These are phyloP conservation scores for Inonotus obliquus DNA, from an alignment of 1,284 basidiomycete genomes.

Conservation along the genomic window DNA sequence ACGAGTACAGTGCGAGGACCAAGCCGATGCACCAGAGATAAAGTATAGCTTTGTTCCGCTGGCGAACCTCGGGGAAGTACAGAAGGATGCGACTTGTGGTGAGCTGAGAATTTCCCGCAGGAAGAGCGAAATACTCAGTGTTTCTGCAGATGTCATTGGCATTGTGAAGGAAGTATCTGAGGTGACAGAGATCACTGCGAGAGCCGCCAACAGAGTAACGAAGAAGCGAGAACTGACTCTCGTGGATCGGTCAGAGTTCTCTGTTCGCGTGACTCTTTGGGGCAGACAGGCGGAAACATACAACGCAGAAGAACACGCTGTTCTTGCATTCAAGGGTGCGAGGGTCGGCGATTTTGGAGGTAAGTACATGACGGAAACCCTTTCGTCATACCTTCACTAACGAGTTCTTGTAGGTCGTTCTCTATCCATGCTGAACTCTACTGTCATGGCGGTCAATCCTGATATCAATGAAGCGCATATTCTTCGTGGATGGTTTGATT, in stretches of 20 bases:
- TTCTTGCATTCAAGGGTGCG: slow-evolving; percentile 93
- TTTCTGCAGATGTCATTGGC: slow-evolving; percentile 72
- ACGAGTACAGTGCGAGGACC: slow-evolving; percentile 67
- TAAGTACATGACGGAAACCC: slow-evolving; percentile 25
- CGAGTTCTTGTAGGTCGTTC: slow-evolving; percentile 56
- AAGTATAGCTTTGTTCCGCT: slow-evolving; percentile 83
- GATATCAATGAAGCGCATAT: slow-evolving; percentile 84
- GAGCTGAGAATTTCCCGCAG: slow-evolving; percentile 27
- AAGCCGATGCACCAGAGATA: slow-evolving; percentile 68
- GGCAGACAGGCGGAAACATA: slow-evolving; percentile 93
- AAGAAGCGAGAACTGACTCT: slow-evolving; percentile 85
- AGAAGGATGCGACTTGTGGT: slow-evolving; percentile 81
- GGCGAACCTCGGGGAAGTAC: slow-evolving; percentile 52
- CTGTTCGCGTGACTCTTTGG: slow-evolving; percentile 90
- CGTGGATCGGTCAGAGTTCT: slow-evolving; percentile 81
- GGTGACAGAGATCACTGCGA: slow-evolving; percentile 64
- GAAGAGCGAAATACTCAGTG: slow-evolving; percentile 22
- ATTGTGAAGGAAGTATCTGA: slow-evolving; percentile 79
- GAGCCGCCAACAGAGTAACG: slow-evolving; percentile 68
- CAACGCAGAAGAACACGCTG: slow-evolving; percentile 50
- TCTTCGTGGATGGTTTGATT: slow-evolving; percentile 88
- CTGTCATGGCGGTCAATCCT: slow-evolving; percentile 80
- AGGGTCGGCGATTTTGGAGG: slow-evolving; percentile 95
- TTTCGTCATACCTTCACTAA: background rate
- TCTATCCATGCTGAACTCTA: slow-evolving; percentile 66